Conservation (phyloP, 768 basidiomycete species). For the Fibroporia radiculosa region DNA sequence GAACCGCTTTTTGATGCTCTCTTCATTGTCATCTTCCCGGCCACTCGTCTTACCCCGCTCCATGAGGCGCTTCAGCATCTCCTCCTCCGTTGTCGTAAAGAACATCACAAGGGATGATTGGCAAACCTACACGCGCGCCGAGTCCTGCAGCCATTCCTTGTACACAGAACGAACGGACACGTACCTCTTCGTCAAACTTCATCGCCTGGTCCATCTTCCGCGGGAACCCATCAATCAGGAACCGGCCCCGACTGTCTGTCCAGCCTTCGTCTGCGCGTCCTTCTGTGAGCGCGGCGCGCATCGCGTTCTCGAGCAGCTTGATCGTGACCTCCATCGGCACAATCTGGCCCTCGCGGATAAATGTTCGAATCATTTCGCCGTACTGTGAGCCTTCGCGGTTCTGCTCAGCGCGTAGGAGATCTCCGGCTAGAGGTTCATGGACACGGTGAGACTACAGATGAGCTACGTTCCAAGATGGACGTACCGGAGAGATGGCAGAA, state of each 20-base stretch:
- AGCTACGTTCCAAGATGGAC: conserved; percentile 12
- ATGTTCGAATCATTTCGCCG: conserved; percentile 77
- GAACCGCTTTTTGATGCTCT: conserved; percentile 97
- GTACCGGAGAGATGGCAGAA: conserved; percentile 93
- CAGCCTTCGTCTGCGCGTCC: conserved; percentile 44
- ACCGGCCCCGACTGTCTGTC: conserved; percentile 68
- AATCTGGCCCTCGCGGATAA: conserved; percentile 87
- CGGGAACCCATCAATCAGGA: conserved; percentile 96
- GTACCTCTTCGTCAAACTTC: conserved; percentile 80
- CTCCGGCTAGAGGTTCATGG: conserved; percentile 60
- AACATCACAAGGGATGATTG: conserved; percentile 72
- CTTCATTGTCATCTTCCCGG: conserved; percentile 90
- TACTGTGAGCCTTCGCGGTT: conserved; percentile 75
- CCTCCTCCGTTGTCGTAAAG: conserved; percentile 80
- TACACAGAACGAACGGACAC: conserved; percentile 11
- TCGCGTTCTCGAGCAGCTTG: conserved; percentile 91
- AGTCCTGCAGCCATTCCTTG: background rate
- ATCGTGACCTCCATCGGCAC: conserved; percentile 97
- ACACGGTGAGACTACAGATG: conserved; percentile 6
- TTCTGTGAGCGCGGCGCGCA: conserved; percentile 52
- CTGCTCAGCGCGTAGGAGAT: conserved; percentile 93
- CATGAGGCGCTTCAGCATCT: conserved; percentile 79
- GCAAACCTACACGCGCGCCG: conserved; percentile 53
- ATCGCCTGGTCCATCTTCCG: conserved; percentile 97
- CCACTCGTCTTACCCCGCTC: conserved; percentile 92